phyloP scores from a whole-genome alignment of 768 basidiomycete genomes.

The Lyophyllum semitale region DNA sequence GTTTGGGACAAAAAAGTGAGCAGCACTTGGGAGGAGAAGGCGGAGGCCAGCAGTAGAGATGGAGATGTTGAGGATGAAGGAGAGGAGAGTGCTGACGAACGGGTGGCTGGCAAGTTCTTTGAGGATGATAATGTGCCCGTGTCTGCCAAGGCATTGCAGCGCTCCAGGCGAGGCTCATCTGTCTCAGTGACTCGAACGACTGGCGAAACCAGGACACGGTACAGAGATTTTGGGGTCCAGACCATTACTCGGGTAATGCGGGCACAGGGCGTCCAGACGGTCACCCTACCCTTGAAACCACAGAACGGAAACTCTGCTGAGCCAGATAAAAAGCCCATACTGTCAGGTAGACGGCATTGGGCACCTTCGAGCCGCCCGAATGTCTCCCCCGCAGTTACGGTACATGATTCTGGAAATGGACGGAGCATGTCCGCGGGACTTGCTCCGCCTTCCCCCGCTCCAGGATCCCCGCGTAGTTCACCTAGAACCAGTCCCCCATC shows the following conservation, averaged over 20 bases:
- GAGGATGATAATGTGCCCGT: slow-evolving; percentile 42
- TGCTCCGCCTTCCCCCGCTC: slow-evolving; percentile 18
- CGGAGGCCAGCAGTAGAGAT: slow-evolving; percentile 75
- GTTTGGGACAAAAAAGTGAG: slow-evolving; percentile 34
- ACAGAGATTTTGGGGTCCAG: slow-evolving; percentile 72
- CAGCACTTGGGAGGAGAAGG: slow-evolving; percentile 53
- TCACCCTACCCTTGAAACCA: slow-evolving; percentile 26
- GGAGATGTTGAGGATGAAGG: slow-evolving; percentile 81
- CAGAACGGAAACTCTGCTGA: slow-evolving; percentile 4
- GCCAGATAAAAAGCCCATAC: slow-evolving; percentile 14
- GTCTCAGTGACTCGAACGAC: slow-evolving; percentile 33
- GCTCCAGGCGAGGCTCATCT: slow-evolving; percentile 37
- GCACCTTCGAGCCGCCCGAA: slow-evolving; percentile 25
- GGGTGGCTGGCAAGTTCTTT: slow-evolving; percentile 25
- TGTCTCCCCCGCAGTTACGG: slow-evolving; percentile 22
- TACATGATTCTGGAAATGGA: slow-evolving; percentile 17
- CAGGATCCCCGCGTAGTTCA: slow-evolving; percentile 6
- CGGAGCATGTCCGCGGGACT: slow-evolving; percentile 20
- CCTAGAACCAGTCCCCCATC: slow-evolving; percentile 11
- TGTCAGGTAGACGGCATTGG: slow-evolving; percentile 28
- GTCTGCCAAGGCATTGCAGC: slow-evolving; percentile 18
- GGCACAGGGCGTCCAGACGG: slow-evolving; percentile 63
- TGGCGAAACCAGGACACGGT: slow-evolving; percentile 51
- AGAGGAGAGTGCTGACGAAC: slow-evolving; percentile 48
- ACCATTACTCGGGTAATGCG: slow-evolving; percentile 57